Conservation (phyloP, 2,329 filamentous ascomycete species). For the Fonsecaea erecta region DNA sequence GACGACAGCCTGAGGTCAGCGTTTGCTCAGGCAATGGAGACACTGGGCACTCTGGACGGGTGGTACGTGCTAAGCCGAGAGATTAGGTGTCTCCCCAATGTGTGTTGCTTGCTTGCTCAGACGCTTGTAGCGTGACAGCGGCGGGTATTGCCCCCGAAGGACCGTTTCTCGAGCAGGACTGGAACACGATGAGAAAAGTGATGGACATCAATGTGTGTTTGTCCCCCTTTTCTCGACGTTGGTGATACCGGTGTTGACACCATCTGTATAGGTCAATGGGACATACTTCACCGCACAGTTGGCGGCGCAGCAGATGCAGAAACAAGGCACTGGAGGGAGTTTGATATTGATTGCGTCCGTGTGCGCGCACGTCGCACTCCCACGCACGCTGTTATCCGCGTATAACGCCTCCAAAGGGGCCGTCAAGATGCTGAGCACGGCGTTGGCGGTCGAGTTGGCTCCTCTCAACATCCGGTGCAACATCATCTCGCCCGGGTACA, state of each 20-base stretch:
- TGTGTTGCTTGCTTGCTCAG: too few relatives aligned
- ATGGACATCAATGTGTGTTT: too few relatives aligned
- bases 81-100: too few relatives aligned
- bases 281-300: slow-evolving; percentile 54
- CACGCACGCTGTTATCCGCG: slow-evolving; percentile 41
- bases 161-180: neutral
- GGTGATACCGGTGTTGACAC: neutral
- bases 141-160: slow-evolving; percentile 25
- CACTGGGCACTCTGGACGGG: too few relatives aligned
- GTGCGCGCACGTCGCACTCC: slow-evolving; percentile 4
- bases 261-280: slow-evolving; percentile 47
- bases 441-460: slow-evolving; percentile 53
- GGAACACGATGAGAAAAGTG: neutral
- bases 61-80: too few relatives aligned
- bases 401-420: slow-evolving; percentile 50
- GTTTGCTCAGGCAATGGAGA: too few relatives aligned
- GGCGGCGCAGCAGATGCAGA: slow-evolving; percentile 57
- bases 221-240: neutral
- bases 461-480: slow-evolving; percentile 54
- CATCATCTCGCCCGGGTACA: slow-evolving; percentile 51
- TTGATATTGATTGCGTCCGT: slow-evolving; percentile 35
- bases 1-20: too few relatives aligned
- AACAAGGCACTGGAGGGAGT: slow-evolving; percentile 48
- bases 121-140: too few relatives aligned
- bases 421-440: slow-evolving; percentile 48